A percentile compares a stretch with the other conserved stretches of the same genome.
phyloP scores from a whole-genome alignment of 2,329 filamentous ascomycete species.

The Clonostachys rosea region DNA sequence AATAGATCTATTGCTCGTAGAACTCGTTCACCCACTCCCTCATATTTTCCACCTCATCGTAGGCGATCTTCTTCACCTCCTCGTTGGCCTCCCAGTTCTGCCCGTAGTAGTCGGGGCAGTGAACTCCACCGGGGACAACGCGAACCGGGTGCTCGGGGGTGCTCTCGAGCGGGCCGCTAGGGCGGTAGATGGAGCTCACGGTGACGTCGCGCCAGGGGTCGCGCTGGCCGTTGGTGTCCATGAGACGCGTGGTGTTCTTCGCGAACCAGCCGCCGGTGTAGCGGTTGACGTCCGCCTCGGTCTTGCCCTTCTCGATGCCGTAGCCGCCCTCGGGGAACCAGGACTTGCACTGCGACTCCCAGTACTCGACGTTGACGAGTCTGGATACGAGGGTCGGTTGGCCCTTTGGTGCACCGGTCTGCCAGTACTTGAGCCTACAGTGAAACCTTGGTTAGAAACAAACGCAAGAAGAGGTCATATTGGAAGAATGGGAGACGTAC shows the following conservation, averaged over 20 bases:
- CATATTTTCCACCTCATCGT: too few relatives aligned
- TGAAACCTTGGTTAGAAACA: background rate
- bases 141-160: slow-evolving; percentile 42
- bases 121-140: slow-evolving; percentile 46
- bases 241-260: slow-evolving; percentile 44
- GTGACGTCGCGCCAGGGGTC: slow-evolving; percentile 56
- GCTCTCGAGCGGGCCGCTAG: slow-evolving; percentile 45
- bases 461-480: slow-evolving; percentile 15
- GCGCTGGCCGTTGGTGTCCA: slow-evolving; percentile 54
- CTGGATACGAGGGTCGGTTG: slow-evolving; percentile 44
- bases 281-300: slow-evolving; percentile 41
- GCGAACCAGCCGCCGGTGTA: slow-evolving; percentile 52
- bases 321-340: slow-evolving; percentile 50
- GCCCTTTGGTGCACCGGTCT: slow-evolving; percentile 37
- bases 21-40: too few relatives aligned
- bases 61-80: too few relatives aligned
- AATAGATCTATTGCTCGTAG: too few relatives aligned
- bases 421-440: slow-evolving; percentile 12
- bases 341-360: slow-evolving; percentile 46
- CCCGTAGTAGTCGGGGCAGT: slow-evolving; percentile 27
- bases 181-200: slow-evolving; percentile 46
- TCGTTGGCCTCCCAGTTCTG: too few relatives aligned
- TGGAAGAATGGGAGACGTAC: slow-evolving; percentile 19
- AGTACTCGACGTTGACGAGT: slow-evolving; percentile 45
- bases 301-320: slow-evolving; percentile 45